These are phyloP conservation scores for Leishmania turanica DNA, from an alignment of 208 protist species.

Conservation along the genomic window DNA sequence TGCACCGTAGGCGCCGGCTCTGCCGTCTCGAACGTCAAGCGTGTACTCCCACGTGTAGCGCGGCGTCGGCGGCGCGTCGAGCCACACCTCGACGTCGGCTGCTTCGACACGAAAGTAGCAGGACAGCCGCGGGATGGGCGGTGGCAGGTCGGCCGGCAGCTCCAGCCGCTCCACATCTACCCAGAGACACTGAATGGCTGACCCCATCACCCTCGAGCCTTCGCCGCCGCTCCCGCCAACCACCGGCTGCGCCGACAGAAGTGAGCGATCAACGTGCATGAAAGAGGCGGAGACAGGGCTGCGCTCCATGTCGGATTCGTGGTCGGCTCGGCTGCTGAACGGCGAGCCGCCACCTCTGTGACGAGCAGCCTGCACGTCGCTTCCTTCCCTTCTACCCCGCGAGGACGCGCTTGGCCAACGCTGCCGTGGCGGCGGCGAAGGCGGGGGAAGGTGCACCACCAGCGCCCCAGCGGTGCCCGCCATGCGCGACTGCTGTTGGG, in stretches of 20 bases:
- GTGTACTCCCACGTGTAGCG: slow-evolving; percentile 70
- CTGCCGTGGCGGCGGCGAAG: slow-evolving; percentile 25
- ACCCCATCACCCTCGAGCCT: background rate
- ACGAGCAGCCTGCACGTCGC: background rate
- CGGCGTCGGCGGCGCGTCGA: slow-evolving; percentile 62
- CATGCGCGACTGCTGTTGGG: slow-evolving; percentile 18
- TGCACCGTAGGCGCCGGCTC: slow-evolving; percentile 27
- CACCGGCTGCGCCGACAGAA: slow-evolving; percentile 11
- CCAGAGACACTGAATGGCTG: slow-evolving; percentile 15
- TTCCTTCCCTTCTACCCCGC: slow-evolving; percentile 1
- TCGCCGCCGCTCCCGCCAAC: background rate
- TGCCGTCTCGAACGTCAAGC: slow-evolving; percentile 23
- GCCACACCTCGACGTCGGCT: slow-evolving; percentile 57
- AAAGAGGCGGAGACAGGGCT: slow-evolving; percentile 18
- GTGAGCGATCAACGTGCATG: slow-evolving; percentile 30
- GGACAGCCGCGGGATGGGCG: slow-evolving; percentile 66
- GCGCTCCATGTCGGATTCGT: slow-evolving; percentile 1
- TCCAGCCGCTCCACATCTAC: slow-evolving; percentile 70
- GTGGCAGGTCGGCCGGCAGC: slow-evolving; percentile 49
- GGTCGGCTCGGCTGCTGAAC: background rate
- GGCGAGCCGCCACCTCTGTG: background rate
- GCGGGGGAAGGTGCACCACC: slow-evolving; percentile 31
- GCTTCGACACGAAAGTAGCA: slow-evolving; percentile 72
- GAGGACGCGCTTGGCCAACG: slow-evolving; percentile 4
- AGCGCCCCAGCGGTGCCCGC: slow-evolving; percentile 12